Evolutionary conservation across 106 monocot genomes (phyloP), one percentile per base, ranked within the genome.

Genomic region (Phalaenopsis equestris): DNA sequence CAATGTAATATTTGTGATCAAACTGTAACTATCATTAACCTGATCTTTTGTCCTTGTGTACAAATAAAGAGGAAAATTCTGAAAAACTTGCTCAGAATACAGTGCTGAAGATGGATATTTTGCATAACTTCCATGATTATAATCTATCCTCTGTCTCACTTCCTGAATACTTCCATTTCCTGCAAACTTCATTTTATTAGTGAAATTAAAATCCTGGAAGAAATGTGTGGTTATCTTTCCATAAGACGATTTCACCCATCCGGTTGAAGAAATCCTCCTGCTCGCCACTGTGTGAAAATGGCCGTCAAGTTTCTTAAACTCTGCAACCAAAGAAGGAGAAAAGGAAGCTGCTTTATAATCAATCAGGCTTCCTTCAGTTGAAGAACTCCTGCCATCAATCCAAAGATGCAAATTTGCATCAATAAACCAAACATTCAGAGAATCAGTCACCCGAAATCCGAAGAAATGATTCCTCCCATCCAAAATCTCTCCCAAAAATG

Each of bases 361-460:
- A 61, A 94, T 84, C 76, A 94, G 85, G 10, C 46, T 42, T 9
- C 98, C 98, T n/a, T 19, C 21, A 16, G 91, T 88, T 18, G 72
- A 56, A 9, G 56, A 68, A 10, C 86, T 93, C 73, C 80, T 86
- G 23, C 49, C 30, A 78, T 99, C 98, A 83, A 94, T 64, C 98
- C 98, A 99, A 77, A 99, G 86, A 77, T 99, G 98, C 78, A 94
- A 81, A 82, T 99, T 99, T 16, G 88, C 98, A 85, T 99, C 93
- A 0, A 99, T 75, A 46, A 57, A 94, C 94, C 98, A 99, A n/a
- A 88, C 82, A 77, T 88, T 77, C 77, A 94, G 67, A 17, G 87
- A 85, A 75, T 94, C 73, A 0, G 98, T 88, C 14, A 94, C 98
- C 4, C 84, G 81, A 17, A 99, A 99, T 17, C 92, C 87, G 37